Base-by-base conservation (phyloP, 352 stramenopile species). In the Phytophthora sp. region DNA sequence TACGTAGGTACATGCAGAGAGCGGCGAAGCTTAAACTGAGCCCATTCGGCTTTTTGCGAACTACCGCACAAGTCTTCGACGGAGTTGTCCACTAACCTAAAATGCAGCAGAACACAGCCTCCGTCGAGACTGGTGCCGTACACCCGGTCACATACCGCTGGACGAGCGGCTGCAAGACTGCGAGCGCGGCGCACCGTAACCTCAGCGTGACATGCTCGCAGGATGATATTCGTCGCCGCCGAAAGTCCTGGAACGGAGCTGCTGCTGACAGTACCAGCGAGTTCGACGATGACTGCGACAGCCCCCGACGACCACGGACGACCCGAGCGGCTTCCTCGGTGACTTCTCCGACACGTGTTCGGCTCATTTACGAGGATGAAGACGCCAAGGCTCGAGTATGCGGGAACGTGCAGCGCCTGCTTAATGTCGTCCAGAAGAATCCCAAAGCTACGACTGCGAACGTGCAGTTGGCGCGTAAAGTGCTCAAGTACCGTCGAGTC, bases 331-430 rank as follows among this genome's bases (percentile, higher is more conserved):
- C 23, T 7, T 35, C 36, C 6, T 15, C 27, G 0, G 53, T 57
- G 4, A 50, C 46, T 3, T 77, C 70, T 2, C 65, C 70, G 0
- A 72, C 66, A 7, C 72, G 72, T 21, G 49, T 83, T 30, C 66
- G 66, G n/a, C 61, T 80, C 49, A 67, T 73, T 21, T 80, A 78
- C 50, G 61, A 78, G 36, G 69, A 80, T 35, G 73, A 80, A 66
- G 70, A 64, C 33, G 51, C 66, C 20, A 76, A 76, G 44, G 59
- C 64, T 11, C 73, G 73, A 2, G 68, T 80, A 7, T 80, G 73
- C 46, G 55, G 68, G 3, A 80, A 80, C 35, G 73, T 69, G 27
- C 61, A 76, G 15, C 65, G 56, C 7, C 65, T 80, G 20, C 60
- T 80, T n/a, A 64, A 80, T n/a, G 57, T 64, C 35, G 63, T 71